phyloP scores from a whole-genome alignment of 495 filamentous ascomycete genomes.

The Filosporella fistucella region DNA sequence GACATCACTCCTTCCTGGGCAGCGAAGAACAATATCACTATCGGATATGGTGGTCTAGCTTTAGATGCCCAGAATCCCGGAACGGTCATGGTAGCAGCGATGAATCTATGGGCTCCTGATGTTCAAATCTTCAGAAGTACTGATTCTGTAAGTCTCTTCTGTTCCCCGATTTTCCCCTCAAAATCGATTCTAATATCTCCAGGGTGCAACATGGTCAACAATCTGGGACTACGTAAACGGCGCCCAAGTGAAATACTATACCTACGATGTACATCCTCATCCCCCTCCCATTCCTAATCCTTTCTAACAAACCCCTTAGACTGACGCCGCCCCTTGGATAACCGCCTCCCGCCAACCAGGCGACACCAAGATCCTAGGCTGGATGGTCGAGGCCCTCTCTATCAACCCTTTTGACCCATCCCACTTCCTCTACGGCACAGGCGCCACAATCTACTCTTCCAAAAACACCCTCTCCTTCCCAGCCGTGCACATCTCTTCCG shows the following conservation, averaged over 20 bases:
- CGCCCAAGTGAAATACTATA: background rate
- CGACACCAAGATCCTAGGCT: constrained; percentile 30
- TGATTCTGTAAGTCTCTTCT: too few species aligned
- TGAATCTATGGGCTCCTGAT: constrained; percentile 58
- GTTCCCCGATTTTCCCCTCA: too few species aligned
- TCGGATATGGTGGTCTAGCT: constrained; percentile 52
- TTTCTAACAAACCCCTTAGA: too few species aligned
- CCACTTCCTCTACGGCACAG: constrained; percentile 38
- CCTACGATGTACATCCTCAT: too few species aligned
- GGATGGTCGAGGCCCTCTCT: constrained; percentile 61
- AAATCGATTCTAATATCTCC: too few species aligned
- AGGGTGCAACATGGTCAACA: constrained; percentile 21
- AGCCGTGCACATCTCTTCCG: constrained; percentile 46
- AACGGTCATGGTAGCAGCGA: constrained; percentile 47
- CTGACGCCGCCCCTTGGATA: constrained; percentile 9
- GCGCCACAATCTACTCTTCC: constrained; percentile 41
- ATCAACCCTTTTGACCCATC: constrained; percentile 57
- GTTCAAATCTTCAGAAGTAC: constrained; percentile 49
- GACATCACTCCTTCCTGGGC: constrained; percentile 45
- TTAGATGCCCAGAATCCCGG: constrained; percentile 50
- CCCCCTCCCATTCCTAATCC: too few species aligned
- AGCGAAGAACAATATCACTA: constrained; percentile 32
- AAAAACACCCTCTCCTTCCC: constrained; percentile 44
- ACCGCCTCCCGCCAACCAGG: background rate
- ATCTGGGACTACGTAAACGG: constrained; percentile 15